Percentiles rank a stretch among this genome's conserved stretches.
Evolutionary conservation across 1,284 basidiomycete genomes (phyloP).

Genomic region (Mycena sp.): DNA sequence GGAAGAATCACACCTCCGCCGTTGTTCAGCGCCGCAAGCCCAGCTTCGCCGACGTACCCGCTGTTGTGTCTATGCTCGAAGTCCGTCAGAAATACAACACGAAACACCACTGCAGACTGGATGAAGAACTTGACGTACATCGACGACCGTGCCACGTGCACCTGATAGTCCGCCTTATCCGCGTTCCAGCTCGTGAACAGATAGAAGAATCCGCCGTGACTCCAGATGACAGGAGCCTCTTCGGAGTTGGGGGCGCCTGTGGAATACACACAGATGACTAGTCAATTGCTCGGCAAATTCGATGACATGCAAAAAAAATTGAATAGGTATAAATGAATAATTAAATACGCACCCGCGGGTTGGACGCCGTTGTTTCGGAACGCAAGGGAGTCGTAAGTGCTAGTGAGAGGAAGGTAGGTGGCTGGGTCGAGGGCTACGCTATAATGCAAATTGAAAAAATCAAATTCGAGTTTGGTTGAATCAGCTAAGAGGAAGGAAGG

Average conservation of each 20-base stretch:
- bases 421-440: background rate
- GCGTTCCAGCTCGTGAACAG: conserved; percentile 22
- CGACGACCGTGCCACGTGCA: background rate
- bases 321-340: no score
- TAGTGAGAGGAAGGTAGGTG: background rate
- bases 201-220: conserved; percentile 9
- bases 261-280: no score
- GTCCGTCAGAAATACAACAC: background rate
- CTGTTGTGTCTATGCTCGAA: conserved; percentile 1
- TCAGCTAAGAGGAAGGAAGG: background rate
- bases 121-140: background rate
- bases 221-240: conserved; percentile 9
- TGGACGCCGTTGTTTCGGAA: background rate
- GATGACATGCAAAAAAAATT: no score
- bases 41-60: conserved; percentile 5
- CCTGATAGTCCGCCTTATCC: conserved; percentile 9
- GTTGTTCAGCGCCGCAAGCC: background rate
- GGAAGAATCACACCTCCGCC: background rate
- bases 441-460: background rate
- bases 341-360: background rate
- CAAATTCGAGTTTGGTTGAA: background rate
- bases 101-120: no score
- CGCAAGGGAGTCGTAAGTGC: background rate
- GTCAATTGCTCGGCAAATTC: no score
- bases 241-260: background rate